Conservation (phyloP, 1,139 yeast species). For the Pichia sp. region DNA sequence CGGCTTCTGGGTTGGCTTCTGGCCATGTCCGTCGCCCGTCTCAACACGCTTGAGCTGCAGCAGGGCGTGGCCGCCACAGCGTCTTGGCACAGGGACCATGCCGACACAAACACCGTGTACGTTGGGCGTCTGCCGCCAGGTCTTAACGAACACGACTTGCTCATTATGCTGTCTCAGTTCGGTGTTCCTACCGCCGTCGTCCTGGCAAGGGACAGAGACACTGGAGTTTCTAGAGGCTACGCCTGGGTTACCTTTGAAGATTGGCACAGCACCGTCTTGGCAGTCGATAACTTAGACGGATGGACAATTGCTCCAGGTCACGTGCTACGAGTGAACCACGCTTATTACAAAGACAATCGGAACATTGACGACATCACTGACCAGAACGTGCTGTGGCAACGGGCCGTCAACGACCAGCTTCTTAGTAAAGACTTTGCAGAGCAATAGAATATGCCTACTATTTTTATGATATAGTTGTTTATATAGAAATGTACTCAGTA, state of each 20-base stretch:
- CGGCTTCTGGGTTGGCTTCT: too few relatives aligned
- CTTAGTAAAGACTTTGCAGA: conserved; percentile 10
- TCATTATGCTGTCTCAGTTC: conserved; percentile 79
- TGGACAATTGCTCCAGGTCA: conserved; percentile 7
- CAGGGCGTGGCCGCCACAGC: conserved; percentile 53
- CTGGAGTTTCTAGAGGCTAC: conserved; percentile 70
- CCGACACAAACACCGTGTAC: conserved; percentile 58
- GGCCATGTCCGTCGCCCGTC: conserved; percentile 25
- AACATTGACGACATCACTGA: background rate
- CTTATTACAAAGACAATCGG: conserved; percentile 2
- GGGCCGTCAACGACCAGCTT: conserved; percentile 5
- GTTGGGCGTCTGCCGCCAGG: conserved; percentile 68
- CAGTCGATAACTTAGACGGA: conserved; percentile 87
- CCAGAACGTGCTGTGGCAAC: conserved; percentile 7
- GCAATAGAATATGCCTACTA: too few relatives aligned
- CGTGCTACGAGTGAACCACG: conserved; percentile 8
- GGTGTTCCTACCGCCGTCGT: conserved; percentile 82
- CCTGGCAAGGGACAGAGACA: conserved; percentile 59
- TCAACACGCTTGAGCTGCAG: conserved; percentile 64
- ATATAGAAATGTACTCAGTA: too few relatives aligned
- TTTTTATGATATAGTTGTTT: too few relatives aligned
- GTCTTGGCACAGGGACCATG: conserved; percentile 88
- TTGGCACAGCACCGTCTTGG: conserved; percentile 72
- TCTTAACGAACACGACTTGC: conserved; percentile 66
- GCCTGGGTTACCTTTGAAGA: conserved; percentile 81